Percentiles rank a stretch among this genome's conserved stretches.
Conservation (phyloP, 1,284 basidiomycete genomes). For the Trichosporon faecale region DNA sequence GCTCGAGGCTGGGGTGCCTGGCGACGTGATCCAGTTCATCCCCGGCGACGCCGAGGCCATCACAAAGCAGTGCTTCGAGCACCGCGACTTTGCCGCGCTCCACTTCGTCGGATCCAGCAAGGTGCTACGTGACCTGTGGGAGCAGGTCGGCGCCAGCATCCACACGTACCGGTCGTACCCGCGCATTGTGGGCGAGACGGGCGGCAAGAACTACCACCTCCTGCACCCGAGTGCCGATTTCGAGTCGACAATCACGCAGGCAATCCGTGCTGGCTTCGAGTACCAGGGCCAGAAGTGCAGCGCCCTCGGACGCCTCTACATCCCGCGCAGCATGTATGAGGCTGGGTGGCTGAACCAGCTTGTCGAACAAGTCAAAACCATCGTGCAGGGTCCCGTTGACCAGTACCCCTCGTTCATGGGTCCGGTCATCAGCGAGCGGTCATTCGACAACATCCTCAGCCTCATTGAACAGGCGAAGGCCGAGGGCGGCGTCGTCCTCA, state of each 20-base stretch:
- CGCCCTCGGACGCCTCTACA: slow-evolving; percentile 86
- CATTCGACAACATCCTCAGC: slow-evolving; percentile 81
- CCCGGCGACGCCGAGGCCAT: slow-evolving; percentile 79
- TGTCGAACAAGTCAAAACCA: slow-evolving; percentile 70
- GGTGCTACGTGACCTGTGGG: slow-evolving; percentile 94
- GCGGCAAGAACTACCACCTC: slow-evolving; percentile 96
- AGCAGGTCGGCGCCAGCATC: slow-evolving; percentile 84
- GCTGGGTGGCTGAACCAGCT: slow-evolving; percentile 81
- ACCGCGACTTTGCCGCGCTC: slow-evolving; percentile 78
- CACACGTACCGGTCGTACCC: slow-evolving; percentile 85
- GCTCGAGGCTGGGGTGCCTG: slow-evolving; percentile 87
- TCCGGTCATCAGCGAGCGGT: slow-evolving; percentile 81
- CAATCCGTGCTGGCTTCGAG: slow-evolving; percentile 87
- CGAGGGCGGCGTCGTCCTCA: slow-evolving; percentile 80
- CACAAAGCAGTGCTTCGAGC: slow-evolving; percentile 73
- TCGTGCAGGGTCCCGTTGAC: slow-evolving; percentile 74
- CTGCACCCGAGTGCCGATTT: slow-evolving; percentile 84
- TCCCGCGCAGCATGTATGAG: slow-evolving; percentile 81
- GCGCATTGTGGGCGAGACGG: slow-evolving; percentile 78
- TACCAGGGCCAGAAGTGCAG: slow-evolving; percentile 98
- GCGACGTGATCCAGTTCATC: slow-evolving; percentile 94
- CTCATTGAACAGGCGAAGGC: slow-evolving; percentile 87
- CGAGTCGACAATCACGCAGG: slow-evolving; percentile 81
- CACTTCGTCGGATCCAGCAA: slow-evolving; percentile 97
- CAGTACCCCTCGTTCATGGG: slow-evolving; percentile 89